Conservation (phyloP, 2,329 filamentous ascomycete species). For the Neonectria faginata region DNA sequence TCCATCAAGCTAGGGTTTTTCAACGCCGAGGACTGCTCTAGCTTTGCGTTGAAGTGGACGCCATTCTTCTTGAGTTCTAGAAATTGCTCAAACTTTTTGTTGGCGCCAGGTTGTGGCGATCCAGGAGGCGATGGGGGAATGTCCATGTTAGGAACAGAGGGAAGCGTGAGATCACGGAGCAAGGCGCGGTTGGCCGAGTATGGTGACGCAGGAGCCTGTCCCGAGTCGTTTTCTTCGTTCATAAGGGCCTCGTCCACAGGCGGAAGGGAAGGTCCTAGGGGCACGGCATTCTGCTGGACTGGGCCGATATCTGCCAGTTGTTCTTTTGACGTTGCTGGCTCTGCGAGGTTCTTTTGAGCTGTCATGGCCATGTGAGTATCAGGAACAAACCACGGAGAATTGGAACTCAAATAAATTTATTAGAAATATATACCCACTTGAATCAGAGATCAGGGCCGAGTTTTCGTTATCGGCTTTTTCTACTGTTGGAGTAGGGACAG, state of each 20-base stretch:
- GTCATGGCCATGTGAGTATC: constrained; percentile 8
- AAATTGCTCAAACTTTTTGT: constrained; percentile 78
- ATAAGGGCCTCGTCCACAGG: constrained; percentile 42
- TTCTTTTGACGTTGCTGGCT: constrained; percentile 20
- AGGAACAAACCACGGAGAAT: neutral
- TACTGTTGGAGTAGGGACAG: neutral
- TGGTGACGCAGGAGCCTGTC: constrained; percentile 65
- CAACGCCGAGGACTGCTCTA: constrained; percentile 74
- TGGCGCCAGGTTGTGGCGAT: constrained; percentile 64
- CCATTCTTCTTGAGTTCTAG: constrained; percentile 81
- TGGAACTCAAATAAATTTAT: neutral
- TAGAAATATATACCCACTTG: constrained; percentile 1
- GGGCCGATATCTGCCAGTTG: constrained; percentile 44
- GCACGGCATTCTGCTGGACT: constrained; percentile 46
- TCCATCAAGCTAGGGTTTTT: constrained; percentile 79
- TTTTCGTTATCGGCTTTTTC: constrained; percentile 6
- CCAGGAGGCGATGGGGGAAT: constrained; percentile 80
- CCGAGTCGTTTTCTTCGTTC: constrained; percentile 35
- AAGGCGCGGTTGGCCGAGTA: constrained; percentile 74
- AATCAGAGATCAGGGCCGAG: neutral
- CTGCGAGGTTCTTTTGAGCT: constrained; percentile 1
- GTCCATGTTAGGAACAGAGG: constrained; percentile 75
- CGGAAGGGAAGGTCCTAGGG: constrained; percentile 56
- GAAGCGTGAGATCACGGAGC: constrained; percentile 79
- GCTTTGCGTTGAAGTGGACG: constrained; percentile 81